phyloP scores from a whole-genome alignment of 2,329 filamentous ascomycete genomes.

The Neonectria sp. region DNA sequence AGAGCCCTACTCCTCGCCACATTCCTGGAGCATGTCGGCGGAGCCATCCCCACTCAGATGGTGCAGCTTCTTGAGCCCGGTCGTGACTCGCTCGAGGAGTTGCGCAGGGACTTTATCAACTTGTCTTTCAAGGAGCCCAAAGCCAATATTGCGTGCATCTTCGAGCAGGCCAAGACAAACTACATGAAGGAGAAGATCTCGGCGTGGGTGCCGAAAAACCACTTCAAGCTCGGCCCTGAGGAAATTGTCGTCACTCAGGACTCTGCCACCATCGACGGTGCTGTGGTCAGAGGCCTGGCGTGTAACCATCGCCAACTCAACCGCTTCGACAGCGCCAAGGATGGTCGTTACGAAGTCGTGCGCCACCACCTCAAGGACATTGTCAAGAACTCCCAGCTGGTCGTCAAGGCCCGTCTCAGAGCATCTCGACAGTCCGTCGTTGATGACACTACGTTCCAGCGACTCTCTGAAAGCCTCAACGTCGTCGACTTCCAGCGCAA shows the following conservation, averaged over 20 bases:
- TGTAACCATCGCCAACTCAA: conserved; percentile 28
- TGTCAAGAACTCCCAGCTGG: conserved; percentile 18
- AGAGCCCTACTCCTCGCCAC: conserved; percentile 24
- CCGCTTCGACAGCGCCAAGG: conserved; percentile 25
- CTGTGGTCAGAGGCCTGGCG: conserved; percentile 16
- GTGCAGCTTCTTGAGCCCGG: conserved; percentile 22
- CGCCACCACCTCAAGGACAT: conserved; percentile 21
- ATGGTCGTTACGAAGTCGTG: conserved; percentile 21
- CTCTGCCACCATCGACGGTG: conserved; percentile 17
- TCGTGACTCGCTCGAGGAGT: conserved; percentile 22
- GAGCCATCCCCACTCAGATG: conserved; percentile 26
- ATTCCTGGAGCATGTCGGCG: conserved; percentile 18
- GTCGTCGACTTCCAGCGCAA: conserved; percentile 20
- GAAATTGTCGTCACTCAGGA: conserved; percentile 25
- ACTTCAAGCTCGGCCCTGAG: conserved; percentile 26
- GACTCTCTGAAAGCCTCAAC: conserved; percentile 20
- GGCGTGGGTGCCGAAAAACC: conserved; percentile 11
- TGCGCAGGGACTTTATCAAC: conserved; percentile 22
- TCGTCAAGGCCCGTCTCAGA: conserved; percentile 23
- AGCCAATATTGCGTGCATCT: conserved; percentile 18
- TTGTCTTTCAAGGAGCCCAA: conserved; percentile 24
- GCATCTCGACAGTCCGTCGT: conserved; percentile 24
- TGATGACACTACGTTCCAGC: conserved; percentile 25
- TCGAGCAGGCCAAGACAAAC: conserved; percentile 26
- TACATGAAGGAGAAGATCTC: conserved; percentile 26